Percentiles rank a stretch among this genome's conserved stretches.
phyloP scores from a whole-genome alignment of 345 rosid genomes.

The Salix brachista region DNA sequence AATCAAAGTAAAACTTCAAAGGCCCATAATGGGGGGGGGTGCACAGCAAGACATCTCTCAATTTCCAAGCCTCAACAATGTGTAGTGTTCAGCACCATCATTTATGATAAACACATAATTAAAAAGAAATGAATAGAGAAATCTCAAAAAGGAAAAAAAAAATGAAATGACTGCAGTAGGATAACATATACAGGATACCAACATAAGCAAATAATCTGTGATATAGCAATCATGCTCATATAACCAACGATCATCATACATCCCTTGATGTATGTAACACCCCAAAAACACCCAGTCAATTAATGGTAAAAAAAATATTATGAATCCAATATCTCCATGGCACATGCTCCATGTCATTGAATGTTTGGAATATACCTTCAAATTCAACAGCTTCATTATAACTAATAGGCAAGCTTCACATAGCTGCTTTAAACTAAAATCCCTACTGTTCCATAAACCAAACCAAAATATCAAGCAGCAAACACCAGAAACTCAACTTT shows the following conservation, averaged over 20 bases:
- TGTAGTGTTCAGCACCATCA: neutral
- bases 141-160: too few relatives aligned
- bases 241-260: neutral
- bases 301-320: neutral
- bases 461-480: neutral
- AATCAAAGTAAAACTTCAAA: neutral
- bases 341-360: neutral
- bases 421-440: neutral
- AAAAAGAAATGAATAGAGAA: neutral
- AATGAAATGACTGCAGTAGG: neutral
- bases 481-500: neutral
- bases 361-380: neutral
- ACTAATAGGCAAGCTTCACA: neutral
- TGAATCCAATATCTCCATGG: neutral
- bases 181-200: neutral
- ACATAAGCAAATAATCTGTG: neutral
- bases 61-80: neutral
- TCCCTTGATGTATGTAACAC: neutral
- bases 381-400: neutral
- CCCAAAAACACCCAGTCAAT: neutral
- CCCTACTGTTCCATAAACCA: neutral
- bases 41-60: neutral
- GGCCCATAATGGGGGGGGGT: neutral
- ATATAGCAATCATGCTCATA: neutral
- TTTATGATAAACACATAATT: neutral